Conservation (phyloP, 768 basidiomycete species). For the Pleurotus citrinopileatus region DNA sequence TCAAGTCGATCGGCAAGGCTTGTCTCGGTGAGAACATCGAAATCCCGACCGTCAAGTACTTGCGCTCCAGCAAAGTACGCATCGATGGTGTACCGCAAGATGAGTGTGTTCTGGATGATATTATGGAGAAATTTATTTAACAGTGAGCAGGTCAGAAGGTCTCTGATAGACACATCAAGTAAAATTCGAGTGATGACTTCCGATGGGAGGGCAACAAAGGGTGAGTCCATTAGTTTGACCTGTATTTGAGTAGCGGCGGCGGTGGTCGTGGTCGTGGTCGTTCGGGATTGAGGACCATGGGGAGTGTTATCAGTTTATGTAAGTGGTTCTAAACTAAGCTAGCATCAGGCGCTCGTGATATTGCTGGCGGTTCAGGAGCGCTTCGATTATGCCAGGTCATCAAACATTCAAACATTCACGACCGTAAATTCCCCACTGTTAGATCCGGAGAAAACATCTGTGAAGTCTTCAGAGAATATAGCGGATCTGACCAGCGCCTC, state of each 20-base stretch:
- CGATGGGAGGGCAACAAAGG: conserved; percentile 24
- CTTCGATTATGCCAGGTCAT: no score
- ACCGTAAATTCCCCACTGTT: no score
- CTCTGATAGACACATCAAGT: conserved; percentile 19
- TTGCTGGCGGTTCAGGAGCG: no score
- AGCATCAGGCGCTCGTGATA: no score
- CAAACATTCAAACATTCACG: no score
- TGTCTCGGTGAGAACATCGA: conserved; percentile 20
- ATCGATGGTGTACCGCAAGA: conserved; percentile 30
- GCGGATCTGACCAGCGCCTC: background rate
- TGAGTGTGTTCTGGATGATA: conserved; percentile 23
- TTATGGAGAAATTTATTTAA: conserved; percentile 20
- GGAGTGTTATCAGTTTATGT: no score
- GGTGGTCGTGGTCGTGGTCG: background rate
- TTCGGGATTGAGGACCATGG: no score
- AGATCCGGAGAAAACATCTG: conserved; percentile 2
- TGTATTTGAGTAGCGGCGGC: no score
- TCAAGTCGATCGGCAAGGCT: conserved; percentile 23
- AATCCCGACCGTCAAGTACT: conserved; percentile 20
- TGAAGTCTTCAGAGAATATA: background rate
- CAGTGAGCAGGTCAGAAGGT: conserved; percentile 21
- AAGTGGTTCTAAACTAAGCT: no score
- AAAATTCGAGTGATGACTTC: conserved; percentile 31
- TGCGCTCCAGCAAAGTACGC: conserved; percentile 20
- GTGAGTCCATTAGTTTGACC: background rate